Conservation (phyloP, 345 rosid genomes). For the Atalantia buxifolia region DNA sequence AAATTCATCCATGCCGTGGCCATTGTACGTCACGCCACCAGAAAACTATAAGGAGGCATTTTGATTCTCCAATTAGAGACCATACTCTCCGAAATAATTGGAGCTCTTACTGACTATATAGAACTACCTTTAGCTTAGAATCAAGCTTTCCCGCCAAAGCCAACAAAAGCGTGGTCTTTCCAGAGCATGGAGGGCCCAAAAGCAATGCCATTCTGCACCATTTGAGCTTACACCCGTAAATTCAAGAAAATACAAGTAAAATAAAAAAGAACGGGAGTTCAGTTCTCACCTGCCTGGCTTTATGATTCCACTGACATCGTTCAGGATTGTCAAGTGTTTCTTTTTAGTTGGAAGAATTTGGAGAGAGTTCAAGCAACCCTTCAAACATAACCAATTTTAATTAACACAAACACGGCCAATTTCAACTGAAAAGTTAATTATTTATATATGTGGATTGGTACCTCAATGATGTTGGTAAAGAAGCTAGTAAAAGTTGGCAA, state of each 20-base stretch:
- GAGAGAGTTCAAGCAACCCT: slow-evolving; percentile 19
- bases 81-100: neutral
- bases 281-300: slow-evolving; percentile 60
- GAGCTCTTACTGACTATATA: neutral
- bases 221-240: neutral
- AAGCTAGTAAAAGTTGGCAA: slow-evolving; percentile 39
- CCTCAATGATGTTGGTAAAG: slow-evolving; percentile 24
- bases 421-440: neutral
- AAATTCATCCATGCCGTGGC: neutral
- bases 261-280: neutral
- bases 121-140: slow-evolving; percentile 45
- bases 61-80: neutral
- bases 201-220: neutral
- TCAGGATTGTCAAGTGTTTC: slow-evolving; percentile 55
- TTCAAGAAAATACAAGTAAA: neutral
- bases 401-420: neutral
- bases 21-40: neutral
- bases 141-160: slow-evolving; percentile 84
- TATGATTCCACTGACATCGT: slow-evolving; percentile 64
- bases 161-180: slow-evolving; percentile 25
- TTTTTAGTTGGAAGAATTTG: slow-evolving; percentile 44
- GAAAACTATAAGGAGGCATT: neutral
- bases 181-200: neutral
- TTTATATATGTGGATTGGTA: slow-evolving; percentile 4
- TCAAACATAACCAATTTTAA: neutral